Evolutionary conservation across 139 green algal species (phyloP).

Genomic region (Micractinium conductrix): DNA sequence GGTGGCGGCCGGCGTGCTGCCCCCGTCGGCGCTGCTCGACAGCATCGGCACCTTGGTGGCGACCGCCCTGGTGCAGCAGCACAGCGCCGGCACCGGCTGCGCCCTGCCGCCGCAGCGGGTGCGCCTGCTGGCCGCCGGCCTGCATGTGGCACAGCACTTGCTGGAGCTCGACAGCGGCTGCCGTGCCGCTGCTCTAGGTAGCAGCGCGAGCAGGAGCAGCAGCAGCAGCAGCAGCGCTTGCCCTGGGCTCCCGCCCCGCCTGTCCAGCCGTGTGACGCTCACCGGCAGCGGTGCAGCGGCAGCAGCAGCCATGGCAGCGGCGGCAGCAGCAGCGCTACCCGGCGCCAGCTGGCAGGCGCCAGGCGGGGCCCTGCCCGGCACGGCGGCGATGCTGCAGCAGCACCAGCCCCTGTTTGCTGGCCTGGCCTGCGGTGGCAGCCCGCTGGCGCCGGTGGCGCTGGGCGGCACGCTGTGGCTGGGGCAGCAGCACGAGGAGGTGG

Average conservation of each 20-base stretch:
- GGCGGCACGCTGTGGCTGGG: neutral
- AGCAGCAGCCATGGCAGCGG: neutral
- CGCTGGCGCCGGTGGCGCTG: neutral
- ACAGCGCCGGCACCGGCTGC: neutral
- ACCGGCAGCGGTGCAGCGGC: neutral
- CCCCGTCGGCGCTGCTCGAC: conserved; percentile 3
- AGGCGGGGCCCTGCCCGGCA: neutral
- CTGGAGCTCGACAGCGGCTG: conserved; percentile 12
- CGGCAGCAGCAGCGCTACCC: neutral
- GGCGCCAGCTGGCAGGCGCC: too few relatives aligned
- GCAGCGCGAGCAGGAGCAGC: neutral
- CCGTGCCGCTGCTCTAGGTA: neutral
- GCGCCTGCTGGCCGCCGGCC: conserved; percentile 9
- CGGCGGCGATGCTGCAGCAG: neutral
- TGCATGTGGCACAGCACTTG: conserved; percentile 22
- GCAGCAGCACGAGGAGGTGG: neutral
- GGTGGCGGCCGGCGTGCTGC: conserved; percentile 24
- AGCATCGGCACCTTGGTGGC: conserved; percentile 11
- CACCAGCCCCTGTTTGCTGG: neutral
- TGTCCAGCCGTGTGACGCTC: neutral
- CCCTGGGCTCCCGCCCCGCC: neutral
- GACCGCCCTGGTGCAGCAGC: neutral
- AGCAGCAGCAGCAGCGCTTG: neutral
- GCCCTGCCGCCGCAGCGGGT: neutral
- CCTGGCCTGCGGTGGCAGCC: neutral